Conservation (phyloP, 495 filamentous ascomycete genomes). For the Usnea hakonensis region DNA sequence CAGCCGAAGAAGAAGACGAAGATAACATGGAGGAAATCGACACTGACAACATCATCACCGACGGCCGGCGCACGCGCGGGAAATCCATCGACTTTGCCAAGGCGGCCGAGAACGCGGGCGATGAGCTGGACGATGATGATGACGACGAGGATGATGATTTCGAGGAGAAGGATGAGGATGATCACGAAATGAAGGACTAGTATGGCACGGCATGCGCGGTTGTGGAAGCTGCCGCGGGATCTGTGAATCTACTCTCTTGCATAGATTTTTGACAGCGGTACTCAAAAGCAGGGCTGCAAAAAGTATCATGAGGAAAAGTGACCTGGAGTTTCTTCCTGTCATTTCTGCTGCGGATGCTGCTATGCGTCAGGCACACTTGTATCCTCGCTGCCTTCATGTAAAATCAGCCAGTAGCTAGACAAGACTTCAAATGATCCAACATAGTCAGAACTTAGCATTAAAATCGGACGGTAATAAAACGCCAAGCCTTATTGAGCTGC, state of each 20-base stretch:
- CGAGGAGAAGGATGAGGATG: constrained; percentile 28
- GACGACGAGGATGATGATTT: constrained; percentile 69
- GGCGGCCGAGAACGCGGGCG: constrained; percentile 55
- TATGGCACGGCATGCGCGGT: background rate
- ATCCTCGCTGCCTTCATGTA: background rate
- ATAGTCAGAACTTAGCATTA: background rate
- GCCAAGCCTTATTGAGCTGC: constrained; percentile 5
- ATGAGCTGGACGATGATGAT: constrained; percentile 64
- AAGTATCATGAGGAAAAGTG: background rate
- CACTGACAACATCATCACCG: constrained; percentile 70
- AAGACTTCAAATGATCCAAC: background rate
- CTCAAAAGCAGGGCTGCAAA: background rate
- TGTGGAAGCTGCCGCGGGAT: background rate
- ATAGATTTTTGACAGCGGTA: background rate
- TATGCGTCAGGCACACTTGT: background rate
- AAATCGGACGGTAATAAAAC: background rate
- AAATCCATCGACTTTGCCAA: constrained; percentile 75
- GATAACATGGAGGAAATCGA: constrained; percentile 90
- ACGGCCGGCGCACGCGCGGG: constrained; percentile 77
- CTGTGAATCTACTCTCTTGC: background rate
- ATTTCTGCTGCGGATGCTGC: background rate
- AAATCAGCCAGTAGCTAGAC: background rate
- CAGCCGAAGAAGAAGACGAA: constrained; percentile 47
- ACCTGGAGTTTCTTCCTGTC: background rate
- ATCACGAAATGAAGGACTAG: constrained; percentile 41